phyloP scores from a whole-genome alignment of 2,329 filamentous ascomycete species.

The Fusarium bactridioides region DNA sequence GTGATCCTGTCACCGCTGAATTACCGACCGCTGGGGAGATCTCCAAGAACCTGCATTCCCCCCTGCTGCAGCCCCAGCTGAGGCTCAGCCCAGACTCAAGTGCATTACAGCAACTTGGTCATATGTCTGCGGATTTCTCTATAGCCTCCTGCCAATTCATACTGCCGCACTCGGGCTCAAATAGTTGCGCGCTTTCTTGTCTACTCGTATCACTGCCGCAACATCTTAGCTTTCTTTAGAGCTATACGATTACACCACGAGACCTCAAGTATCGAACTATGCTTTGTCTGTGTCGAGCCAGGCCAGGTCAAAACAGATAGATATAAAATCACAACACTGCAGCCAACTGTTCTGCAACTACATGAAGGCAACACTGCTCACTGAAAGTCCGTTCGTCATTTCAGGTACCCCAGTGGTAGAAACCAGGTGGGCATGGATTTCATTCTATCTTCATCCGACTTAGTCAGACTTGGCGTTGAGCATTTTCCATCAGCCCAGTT shows the following conservation, averaged over 20 bases:
- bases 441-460: background rate
- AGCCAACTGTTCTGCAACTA: background rate
- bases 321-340: background rate
- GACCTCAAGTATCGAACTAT: background rate
- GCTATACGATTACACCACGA: slow-evolving; percentile 9
- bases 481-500: slow-evolving; percentile 2
- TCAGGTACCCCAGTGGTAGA: background rate
- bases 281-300: background rate
- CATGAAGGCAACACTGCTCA: background rate
- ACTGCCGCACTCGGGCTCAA: background rate
- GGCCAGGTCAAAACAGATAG: background rate
- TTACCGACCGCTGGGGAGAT: slow-evolving; percentile 12
- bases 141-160: background rate
- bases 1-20: slow-evolving; percentile 13
- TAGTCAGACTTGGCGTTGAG: background rate
- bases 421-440: background rate
- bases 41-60: slow-evolving; percentile 15
- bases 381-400: background rate
- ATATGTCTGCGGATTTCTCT: background rate
- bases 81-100: slow-evolving; percentile 3
- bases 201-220: background rate
- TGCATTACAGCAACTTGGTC: background rate
- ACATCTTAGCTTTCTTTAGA: slow-evolving; percentile 3
- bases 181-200: background rate
- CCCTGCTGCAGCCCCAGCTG: slow-evolving; percentile 5